These are phyloP conservation scores for Leishmania turanica DNA, from an alignment of 208 protist genomes.

Conservation along the genomic window DNA sequence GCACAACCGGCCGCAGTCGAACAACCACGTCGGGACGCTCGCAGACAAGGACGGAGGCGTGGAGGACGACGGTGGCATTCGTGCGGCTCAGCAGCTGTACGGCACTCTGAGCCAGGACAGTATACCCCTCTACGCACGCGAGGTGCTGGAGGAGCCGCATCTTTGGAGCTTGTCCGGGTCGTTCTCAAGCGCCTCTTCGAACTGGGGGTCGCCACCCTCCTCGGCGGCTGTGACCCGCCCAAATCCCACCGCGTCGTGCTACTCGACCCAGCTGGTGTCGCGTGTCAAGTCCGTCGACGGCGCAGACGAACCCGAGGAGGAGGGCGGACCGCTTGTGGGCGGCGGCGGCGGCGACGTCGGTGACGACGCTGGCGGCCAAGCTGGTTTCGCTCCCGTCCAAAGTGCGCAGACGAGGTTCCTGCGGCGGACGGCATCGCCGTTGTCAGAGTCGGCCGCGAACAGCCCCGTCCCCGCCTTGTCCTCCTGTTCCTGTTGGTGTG, in stretches of 20 bases:
- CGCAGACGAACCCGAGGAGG: not conserved
- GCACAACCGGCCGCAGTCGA: not conserved
- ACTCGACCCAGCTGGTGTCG: not conserved
- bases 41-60: not conserved
- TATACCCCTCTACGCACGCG: not conserved
- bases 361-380: not conserved
- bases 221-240: not conserved
- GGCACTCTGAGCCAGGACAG: not conserved
- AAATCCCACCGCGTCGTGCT: not conserved
- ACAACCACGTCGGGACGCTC: not conserved
- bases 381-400: not conserved
- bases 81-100: slow-evolving; percentile 4
- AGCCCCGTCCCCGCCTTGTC: not conserved
- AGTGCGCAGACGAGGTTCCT: not conserved
- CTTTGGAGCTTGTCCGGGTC: not conserved
- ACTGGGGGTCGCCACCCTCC: not conserved
- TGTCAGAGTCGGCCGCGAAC: not conserved
- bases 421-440: not conserved
- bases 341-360: not conserved
- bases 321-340: not conserved
- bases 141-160: not conserved
- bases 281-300: not conserved
- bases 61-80: not conserved
- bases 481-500: not conserved
- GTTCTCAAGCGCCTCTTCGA: not conserved